phyloP scores from a whole-genome alignment of 2,329 filamentous ascomycete genomes.

The Cladosporium austrohemisphaericum region DNA sequence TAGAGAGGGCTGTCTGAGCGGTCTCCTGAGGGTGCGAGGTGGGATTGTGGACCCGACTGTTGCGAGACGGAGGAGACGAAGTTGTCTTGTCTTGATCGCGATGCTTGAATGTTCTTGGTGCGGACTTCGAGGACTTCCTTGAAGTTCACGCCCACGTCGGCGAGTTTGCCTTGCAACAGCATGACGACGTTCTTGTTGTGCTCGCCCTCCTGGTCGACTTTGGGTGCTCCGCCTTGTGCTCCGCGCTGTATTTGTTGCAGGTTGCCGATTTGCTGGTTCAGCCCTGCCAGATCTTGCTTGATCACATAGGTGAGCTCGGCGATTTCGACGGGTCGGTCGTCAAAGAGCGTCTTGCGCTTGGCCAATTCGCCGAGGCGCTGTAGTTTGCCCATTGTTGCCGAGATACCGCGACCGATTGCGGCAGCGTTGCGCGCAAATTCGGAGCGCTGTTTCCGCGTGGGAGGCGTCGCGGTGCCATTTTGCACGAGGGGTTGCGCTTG shows the following conservation, averaged over 20 bases:
- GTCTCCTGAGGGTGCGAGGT: conserved; percentile 15
- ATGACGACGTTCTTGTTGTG: conserved; percentile 98
- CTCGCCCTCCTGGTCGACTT: conserved; percentile 74
- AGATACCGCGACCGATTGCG: conserved; percentile 87
- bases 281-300: conserved; percentile 85
- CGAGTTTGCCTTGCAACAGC: conserved; percentile 83
- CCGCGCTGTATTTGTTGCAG: conserved; percentile 67
- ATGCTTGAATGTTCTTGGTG: conserved; percentile 97
- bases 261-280: conserved; percentile 81
- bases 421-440: conserved; percentile 92
- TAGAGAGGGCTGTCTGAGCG: conserved; percentile 41
- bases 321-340: conserved; percentile 94
- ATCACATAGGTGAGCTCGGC: conserved; percentile 96
- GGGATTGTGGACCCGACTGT: conserved; percentile 53
- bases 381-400: conserved; percentile 87
- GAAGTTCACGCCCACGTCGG: conserved; percentile 90
- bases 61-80: conserved; percentile 89
- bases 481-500: conserved; percentile 70
- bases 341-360: conserved; percentile 94
- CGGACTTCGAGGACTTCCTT: conserved; percentile 95
- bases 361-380: conserved; percentile 91
- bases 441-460: conserved; percentile 55
- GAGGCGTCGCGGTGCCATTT: conserved; percentile 45
- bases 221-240: conserved; percentile 4
- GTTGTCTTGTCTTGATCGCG: conserved; percentile 86